These are phyloP conservation scores for Metschnikowia cubensis DNA, from an alignment of 805 yeast species.

Conservation along the genomic window DNA sequence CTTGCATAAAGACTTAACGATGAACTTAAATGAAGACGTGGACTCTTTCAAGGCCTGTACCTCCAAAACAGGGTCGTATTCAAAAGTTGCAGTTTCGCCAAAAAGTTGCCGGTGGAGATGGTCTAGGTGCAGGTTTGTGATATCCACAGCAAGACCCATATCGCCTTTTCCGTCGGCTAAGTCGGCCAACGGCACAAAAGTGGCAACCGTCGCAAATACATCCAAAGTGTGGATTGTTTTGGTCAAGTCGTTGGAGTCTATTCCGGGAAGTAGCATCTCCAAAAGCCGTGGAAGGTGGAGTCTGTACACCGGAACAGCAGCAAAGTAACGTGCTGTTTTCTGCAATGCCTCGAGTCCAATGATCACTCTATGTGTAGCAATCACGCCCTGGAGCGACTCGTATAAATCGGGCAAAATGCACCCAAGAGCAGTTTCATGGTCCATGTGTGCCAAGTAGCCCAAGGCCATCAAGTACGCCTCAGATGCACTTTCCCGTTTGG, in stretches of 20 bases:
- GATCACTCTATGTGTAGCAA: slow-evolving; percentile 74
- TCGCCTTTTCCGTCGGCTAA: slow-evolving; percentile 44
- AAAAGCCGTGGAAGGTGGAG: slow-evolving; percentile 76
- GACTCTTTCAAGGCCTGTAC: slow-evolving; percentile 65
- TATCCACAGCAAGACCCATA: slow-evolving; percentile 41
- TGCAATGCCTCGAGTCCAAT: slow-evolving; percentile 68
- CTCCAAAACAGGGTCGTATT: slow-evolving; percentile 43
- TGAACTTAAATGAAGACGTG: slow-evolving; percentile 61
- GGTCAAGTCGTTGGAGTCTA: slow-evolving; percentile 81
- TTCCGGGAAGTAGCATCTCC: slow-evolving; percentile 68
- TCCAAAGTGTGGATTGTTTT: slow-evolving; percentile 68
- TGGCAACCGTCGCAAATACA: slow-evolving; percentile 64
- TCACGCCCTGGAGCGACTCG: slow-evolving; percentile 62
- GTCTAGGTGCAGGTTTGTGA: slow-evolving; percentile 62
- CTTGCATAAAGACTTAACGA: slow-evolving; percentile 53
- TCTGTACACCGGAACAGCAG: slow-evolving; percentile 57
- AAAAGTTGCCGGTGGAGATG: slow-evolving; percentile 45
- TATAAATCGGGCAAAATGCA: slow-evolving; percentile 67
- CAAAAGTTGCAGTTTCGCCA: slow-evolving; percentile 11
- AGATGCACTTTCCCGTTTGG: slow-evolving; percentile 56
- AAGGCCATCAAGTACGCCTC: slow-evolving; percentile 57
- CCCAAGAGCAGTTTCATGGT: slow-evolving; percentile 53
- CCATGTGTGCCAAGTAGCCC: slow-evolving; percentile 59
- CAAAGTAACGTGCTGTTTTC: slow-evolving; percentile 63
- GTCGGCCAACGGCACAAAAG: slow-evolving; percentile 69